Evolutionary conservation across 768 basidiomycete species (phyloP).

Genomic region (Cystofilobasidium bisporidii): DNA sequence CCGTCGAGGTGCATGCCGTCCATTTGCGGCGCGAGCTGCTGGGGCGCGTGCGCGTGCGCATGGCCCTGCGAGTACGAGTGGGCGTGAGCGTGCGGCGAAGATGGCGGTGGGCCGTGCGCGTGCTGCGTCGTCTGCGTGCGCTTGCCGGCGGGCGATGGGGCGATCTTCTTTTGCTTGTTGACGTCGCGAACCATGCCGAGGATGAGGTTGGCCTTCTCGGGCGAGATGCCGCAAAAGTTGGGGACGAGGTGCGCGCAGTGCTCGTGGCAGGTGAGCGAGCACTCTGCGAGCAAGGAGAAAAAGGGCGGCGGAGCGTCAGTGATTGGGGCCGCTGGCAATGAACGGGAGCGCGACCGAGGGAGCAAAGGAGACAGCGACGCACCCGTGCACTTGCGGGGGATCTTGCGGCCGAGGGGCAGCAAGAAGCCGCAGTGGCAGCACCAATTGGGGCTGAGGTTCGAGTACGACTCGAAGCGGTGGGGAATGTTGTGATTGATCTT

Average conservation of each 20-base stretch:
- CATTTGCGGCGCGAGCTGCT: not conserved
- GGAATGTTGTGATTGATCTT: slow-evolving; percentile 99
- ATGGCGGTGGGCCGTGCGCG: slow-evolving; percentile 35
- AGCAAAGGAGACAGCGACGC: slow-evolving; percentile 14
- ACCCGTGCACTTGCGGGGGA: slow-evolving; percentile 79
- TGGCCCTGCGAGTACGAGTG: slow-evolving; percentile 29
- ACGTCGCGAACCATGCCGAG: slow-evolving; percentile 85
- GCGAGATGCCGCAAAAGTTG: slow-evolving; percentile 99
- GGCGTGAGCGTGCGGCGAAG: slow-evolving; percentile 32
- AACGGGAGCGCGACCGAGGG: too few species aligned
- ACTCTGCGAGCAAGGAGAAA: slow-evolving; percentile 53
- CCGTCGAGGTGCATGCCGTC: slow-evolving; percentile 11
- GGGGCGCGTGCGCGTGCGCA: slow-evolving; percentile 17
- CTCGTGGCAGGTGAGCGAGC: slow-evolving; percentile 91
- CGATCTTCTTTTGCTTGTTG: slow-evolving; percentile 46
- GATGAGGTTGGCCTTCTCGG: slow-evolving; percentile 94
- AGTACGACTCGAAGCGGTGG: slow-evolving; percentile 92
- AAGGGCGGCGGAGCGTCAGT: not conserved
- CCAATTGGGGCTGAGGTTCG: slow-evolving; percentile 97
- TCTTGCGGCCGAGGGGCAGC: slow-evolving; percentile 91
- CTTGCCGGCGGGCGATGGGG: slow-evolving; percentile 14
- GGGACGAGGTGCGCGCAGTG: slow-evolving; percentile 97
- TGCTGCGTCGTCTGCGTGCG: slow-evolving; percentile 18
- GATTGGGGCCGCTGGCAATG: too few species aligned
- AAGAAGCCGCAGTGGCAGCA: slow-evolving; percentile 99